Percentiles rank a stretch among this genome's conserved stretches.
phyloP scores from a whole-genome alignment of 495 filamentous ascomycete genomes.

The Astrothelium subdiscretum region DNA sequence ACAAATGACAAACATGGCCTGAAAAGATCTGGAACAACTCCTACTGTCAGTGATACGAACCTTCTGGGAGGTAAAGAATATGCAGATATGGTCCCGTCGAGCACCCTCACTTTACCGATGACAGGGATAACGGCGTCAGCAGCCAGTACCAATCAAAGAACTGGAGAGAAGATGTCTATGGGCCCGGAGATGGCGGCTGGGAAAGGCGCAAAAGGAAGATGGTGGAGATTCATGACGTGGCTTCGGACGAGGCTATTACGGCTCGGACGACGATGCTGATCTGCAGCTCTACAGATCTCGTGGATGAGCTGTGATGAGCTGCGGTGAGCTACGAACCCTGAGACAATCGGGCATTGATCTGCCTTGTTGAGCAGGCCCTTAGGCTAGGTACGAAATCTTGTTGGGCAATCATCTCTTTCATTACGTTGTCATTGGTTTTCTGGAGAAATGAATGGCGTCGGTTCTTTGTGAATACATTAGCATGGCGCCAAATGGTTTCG shows the following conservation, averaged over 20 bases:
- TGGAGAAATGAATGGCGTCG: too few species aligned
- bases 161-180: not conserved
- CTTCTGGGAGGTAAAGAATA: constrained; percentile 16
- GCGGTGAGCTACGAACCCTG: not conserved
- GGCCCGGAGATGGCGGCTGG: constrained; percentile 10
- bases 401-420: too few species aligned
- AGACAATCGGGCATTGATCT: too few species aligned
- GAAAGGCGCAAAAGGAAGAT: constrained; percentile 17
- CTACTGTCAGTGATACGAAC: constrained; percentile 5
- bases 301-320: not conserved
- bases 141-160: constrained; percentile 8
- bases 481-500: not conserved
- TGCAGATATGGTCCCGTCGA: constrained; percentile 12
- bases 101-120: constrained; percentile 12
- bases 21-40: constrained; percentile 5
- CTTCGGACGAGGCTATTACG: constrained; percentile 22
- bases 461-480: not conserved
- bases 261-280: constrained; percentile 4
- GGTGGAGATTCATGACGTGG: constrained; percentile 25
- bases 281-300: not conserved
- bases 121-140: constrained; percentile 6
- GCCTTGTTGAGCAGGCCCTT: too few species aligned
- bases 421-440: too few species aligned
- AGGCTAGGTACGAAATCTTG: too few species aligned
- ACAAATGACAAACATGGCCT: not conserved